These are phyloP conservation scores for Thalassiosira ordinaria DNA, from an alignment of 352 stramenopile genomes.

Conservation along the genomic window DNA sequence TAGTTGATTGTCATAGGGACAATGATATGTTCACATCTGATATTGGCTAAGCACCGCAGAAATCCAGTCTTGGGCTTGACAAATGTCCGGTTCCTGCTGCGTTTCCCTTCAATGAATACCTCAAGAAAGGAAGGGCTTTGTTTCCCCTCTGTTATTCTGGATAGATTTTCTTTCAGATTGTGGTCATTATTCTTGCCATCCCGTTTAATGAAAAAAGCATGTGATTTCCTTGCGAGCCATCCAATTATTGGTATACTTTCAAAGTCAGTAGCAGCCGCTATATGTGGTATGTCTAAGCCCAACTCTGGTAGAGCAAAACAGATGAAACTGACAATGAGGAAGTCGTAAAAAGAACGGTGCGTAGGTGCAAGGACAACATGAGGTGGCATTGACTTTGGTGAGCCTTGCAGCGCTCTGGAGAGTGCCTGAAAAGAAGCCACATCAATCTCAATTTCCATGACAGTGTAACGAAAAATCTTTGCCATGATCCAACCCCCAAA, in stretches of 20 bases:
- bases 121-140: conserved; percentile 74
- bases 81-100: conserved; percentile 85
- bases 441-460: conserved; percentile 80
- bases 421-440: conserved; percentile 69
- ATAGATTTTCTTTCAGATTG: conserved; percentile 50
- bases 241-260: conserved; percentile 75
- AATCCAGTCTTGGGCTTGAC: conserved; percentile 84
- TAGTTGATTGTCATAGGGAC: conserved; percentile 88
- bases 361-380: conserved; percentile 84
- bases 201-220: conserved; percentile 84
- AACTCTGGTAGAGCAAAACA: conserved; percentile 84
- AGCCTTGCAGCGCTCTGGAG: conserved; percentile 29
- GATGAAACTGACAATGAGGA: conserved; percentile 85
- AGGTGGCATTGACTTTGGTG: conserved; percentile 1
- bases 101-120: conserved; percentile 87
- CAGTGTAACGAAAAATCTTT: conserved; percentile 76
- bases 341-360: conserved; percentile 87
- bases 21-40: conserved; percentile 60
- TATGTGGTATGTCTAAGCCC: conserved; percentile 75
- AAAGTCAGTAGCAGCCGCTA: conserved; percentile 83
- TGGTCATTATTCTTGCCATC: conserved; percentile 57
- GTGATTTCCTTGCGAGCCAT: conserved; percentile 56
- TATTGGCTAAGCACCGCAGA: conserved; percentile 69
- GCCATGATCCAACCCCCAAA: conserved; percentile 72
- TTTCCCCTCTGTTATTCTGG: conserved; percentile 21